Conservation (phyloP, 73 alveolate species). For the Strombidium stylifer region DNA sequence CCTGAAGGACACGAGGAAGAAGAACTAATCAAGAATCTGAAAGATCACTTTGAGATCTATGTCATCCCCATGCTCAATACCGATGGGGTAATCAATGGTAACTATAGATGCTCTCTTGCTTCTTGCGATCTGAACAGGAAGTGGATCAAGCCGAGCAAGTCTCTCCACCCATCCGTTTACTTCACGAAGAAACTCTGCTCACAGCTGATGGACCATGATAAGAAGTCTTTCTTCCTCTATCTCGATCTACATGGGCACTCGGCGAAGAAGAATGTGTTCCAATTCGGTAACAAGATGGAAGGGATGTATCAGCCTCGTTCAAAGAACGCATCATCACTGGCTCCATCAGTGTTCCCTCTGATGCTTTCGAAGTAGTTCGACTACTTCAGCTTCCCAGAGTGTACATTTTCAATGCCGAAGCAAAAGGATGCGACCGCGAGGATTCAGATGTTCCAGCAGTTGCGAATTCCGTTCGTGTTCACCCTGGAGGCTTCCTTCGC, state of each 20-base stretch:
- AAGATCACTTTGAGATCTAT: constrained; percentile 65
- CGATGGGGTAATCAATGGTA: constrained; percentile 80
- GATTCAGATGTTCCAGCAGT: constrained; percentile 74
- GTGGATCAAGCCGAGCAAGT: constrained; percentile 48
- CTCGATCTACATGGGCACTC: constrained; percentile 49
- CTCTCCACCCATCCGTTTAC: constrained; percentile 30
- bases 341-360: constrained; percentile 66
- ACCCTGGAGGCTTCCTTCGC: constrained; percentile 72
- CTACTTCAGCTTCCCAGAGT: constrained; percentile 66
- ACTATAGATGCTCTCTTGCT: constrained; percentile 61
- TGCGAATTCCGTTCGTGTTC: constrained; percentile 46
- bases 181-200: constrained; percentile 15
- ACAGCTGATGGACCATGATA: constrained; percentile 7
- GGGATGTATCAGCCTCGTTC: too few species aligned
- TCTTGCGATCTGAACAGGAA: constrained; percentile 73
- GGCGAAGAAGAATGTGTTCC: constrained; percentile 24
- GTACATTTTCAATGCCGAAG: constrained; percentile 83
- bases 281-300: constrained; percentile 26
- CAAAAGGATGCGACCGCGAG: constrained; percentile 85
- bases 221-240: constrained; percentile 13
- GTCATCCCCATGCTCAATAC: constrained; percentile 74
- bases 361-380: constrained; percentile 75
- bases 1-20: constrained; percentile 15
- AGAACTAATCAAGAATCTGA: constrained; percentile 26
- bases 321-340: too few species aligned